Conservation (phyloP, 1,284 basidiomycete genomes). For the Leccinum ponderosum region DNA sequence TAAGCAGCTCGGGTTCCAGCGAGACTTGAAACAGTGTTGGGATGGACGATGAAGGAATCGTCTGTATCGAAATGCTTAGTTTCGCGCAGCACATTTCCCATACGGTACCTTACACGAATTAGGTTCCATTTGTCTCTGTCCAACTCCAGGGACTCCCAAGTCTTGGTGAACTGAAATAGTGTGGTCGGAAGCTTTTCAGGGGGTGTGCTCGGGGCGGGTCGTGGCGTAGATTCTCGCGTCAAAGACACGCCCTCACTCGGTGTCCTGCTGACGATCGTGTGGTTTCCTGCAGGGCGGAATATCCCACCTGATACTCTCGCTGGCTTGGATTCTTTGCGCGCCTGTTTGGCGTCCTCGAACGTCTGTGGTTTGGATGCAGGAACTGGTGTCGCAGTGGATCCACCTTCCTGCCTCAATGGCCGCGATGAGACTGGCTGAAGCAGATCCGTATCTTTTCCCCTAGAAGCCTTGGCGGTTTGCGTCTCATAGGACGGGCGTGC, state of each 20-base stretch:
- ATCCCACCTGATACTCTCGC: slow-evolving; percentile 59
- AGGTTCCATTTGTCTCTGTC: slow-evolving; percentile 51
- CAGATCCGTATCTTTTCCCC: slow-evolving; percentile 12
- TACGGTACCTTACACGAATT: slow-evolving; percentile 40
- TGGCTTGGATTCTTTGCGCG: slow-evolving; percentile 44
- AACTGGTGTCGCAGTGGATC: slow-evolving; percentile 6
- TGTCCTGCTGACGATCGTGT: slow-evolving; percentile 42
- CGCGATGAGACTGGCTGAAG: slow-evolving; percentile 34
- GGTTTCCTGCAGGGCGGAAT: slow-evolving; percentile 53
- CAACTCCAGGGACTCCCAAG: slow-evolving; percentile 46
- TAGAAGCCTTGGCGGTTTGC: background rate
- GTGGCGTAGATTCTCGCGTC: slow-evolving; percentile 6
- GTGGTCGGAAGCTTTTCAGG: slow-evolving; percentile 40
- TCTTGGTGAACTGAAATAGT: slow-evolving; percentile 57
- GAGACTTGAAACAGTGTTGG: slow-evolving; percentile 64
- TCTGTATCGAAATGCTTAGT: slow-evolving; percentile 34
- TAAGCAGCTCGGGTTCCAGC: slow-evolving; percentile 61
- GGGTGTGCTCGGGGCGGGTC: slow-evolving; percentile 6
- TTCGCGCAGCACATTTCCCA: background rate
- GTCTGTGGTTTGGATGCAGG: slow-evolving; percentile 31
- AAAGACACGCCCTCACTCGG: slow-evolving; percentile 7
- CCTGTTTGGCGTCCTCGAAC: slow-evolving; percentile 57
- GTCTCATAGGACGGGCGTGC: slow-evolving; percentile 3
- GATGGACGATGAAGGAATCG: slow-evolving; percentile 52
- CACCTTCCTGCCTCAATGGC: slow-evolving; percentile 13